Percentiles rank a stretch among this genome's conserved stretches.
These are phyloP conservation scores for Theobroma cacao DNA, from an alignment of 345 rosid genomes.

Conservation along the genomic window DNA sequence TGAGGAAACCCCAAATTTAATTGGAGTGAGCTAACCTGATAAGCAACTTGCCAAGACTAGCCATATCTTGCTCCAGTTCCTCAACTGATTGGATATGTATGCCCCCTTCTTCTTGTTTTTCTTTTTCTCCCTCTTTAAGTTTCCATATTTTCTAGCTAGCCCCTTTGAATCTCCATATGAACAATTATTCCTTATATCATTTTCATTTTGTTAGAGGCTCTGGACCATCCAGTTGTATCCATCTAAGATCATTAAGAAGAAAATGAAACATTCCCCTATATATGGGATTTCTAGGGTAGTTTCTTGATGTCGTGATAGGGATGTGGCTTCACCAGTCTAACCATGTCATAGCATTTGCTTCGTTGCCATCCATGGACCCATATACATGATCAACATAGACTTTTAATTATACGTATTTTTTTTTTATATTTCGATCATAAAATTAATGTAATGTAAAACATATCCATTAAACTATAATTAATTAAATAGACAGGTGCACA, in stretches of 20 bases:
- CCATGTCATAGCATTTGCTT: constrained; percentile 17
- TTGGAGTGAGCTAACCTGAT: constrained; percentile 19
- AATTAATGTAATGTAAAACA: no score
- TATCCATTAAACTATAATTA: no score
- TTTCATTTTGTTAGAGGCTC: constrained; percentile 28
- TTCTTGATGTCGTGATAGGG: constrained; percentile 15
- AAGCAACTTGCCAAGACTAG: constrained; percentile 23
- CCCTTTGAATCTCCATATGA: neutral
- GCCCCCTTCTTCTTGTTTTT: neutral
- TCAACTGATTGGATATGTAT: neutral
- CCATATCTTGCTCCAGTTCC: neutral
- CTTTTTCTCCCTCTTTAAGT: neutral
- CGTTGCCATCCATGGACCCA: constrained; percentile 6
- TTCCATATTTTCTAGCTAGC: neutral
- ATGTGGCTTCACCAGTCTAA: constrained; percentile 11
- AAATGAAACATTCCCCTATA: constrained; percentile 50
- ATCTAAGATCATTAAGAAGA: constrained; percentile 42
- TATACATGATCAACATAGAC: neutral
- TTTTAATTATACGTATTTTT: neutral
- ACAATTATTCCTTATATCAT: constrained; percentile 26
- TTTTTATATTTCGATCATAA: no score
- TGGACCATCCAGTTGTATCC: constrained; percentile 67
- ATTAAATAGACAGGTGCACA: no score
- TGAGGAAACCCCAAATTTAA: constrained; percentile 8
- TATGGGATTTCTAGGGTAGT: constrained; percentile 4